Evolutionary conservation across 345 rosid genomes (phyloP).

Genomic region (Raphanus raphanistrum): DNA sequence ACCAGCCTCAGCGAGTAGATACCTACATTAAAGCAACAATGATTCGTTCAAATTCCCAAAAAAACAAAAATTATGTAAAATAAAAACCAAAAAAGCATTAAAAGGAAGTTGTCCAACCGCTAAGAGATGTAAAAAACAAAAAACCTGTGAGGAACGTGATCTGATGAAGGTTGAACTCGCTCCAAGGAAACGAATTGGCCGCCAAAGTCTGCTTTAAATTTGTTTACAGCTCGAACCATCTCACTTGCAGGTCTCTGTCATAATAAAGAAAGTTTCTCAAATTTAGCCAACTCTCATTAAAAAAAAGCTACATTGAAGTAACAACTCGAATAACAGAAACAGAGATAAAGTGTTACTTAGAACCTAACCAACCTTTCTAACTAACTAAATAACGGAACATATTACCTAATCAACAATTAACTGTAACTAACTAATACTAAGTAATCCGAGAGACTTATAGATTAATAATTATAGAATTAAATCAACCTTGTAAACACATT

Average conservation of each 20-base stretch:
- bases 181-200: slow-evolving; percentile 85
- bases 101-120: not conserved
- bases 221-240: slow-evolving; percentile 88
- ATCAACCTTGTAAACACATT: slow-evolving; percentile 91
- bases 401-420: not conserved
- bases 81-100: not conserved
- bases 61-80: not conserved
- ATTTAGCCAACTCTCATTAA: too few relatives aligned
- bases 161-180: slow-evolving; percentile 92
- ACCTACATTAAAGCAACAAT: slow-evolving; percentile 44
- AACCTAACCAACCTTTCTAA: not conserved
- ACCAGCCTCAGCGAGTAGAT: slow-evolving; percentile 90
- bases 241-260: slow-evolving; percentile 80
- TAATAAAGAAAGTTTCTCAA: not conserved
- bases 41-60: not conserved
- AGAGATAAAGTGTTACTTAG: not conserved
- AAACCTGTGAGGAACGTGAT: slow-evolving; percentile 94
- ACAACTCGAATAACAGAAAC: too few relatives aligned
- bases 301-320: too few relatives aligned
- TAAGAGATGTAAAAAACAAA: not conserved
- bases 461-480: not conserved
- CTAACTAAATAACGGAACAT: slow-evolving; percentile 18
- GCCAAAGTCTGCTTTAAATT: slow-evolving; percentile 92
- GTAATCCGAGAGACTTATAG: not conserved
- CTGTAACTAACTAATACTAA: not conserved